Evolutionary conservation across 2,329 filamentous ascomycete genomes (phyloP), one percentile per base, ranked within the genome.

Genomic region (Sporothrix schenckii): DNA sequence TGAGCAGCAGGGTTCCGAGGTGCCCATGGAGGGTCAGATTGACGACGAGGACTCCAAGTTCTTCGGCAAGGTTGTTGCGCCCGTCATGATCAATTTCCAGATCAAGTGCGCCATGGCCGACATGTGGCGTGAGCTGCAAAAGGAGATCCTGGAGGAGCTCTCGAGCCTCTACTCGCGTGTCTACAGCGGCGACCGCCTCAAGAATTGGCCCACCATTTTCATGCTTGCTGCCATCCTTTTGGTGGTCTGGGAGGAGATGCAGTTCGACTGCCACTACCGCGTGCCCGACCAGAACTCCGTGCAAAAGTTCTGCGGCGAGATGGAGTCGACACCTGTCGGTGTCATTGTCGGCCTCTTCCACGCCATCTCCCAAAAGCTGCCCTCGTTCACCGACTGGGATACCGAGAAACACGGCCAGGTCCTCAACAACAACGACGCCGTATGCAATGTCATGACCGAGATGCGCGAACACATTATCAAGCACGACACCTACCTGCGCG

Each of bases 31-130:
- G 69, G 94, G 94, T 74, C 91, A 92, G 82, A 94, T 98, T 74
- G 89, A 94, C 67, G 92, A 95, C 77, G 88, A 92, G 76, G 88
- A 90, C 69, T 97, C 93, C 74, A 95, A 92, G 79, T 97, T 91
- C 85, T 91, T 87, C 76, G 94, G 94, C 77, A 94, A 94, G 84
- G 94, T 91, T 49, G 89, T 97, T 73, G 94, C 94, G 19, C 94
- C 94, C 14, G 94, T 97, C 78, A 97, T 98, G 94, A 96, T 98
- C 87, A 98, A 97, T 85, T 97, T 97, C 88, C 93, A 97, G 83
- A 93, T 98, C 85, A 98, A 98, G 87, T 95, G 92, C 77, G 94
- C 94, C 69, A 90, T 98, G 82, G 94, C 94, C 74, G 93, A 96
- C 77, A 96, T 97, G 92, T 98, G 94, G 94, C 93, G 94, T 74